phyloP scores from a whole-genome alignment of 2,329 filamentous ascomycete genomes.

The Pseudonectria buxi region DNA sequence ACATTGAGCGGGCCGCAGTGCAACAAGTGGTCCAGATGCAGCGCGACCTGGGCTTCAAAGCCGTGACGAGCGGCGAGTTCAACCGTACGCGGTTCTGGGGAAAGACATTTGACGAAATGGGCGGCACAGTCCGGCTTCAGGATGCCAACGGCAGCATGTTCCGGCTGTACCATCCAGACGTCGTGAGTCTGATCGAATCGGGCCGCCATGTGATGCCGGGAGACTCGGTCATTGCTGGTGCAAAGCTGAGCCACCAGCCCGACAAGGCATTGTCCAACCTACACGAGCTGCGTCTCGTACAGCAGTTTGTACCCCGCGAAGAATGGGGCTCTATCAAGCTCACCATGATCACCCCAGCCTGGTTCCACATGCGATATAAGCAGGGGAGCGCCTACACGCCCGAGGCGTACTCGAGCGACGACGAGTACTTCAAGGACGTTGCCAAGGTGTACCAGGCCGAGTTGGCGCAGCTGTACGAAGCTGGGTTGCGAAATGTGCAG shows the following conservation, averaged over 20 bases:
- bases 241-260: slow-evolving; percentile 39
- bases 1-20: slow-evolving; percentile 50
- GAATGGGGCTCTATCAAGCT: slow-evolving; percentile 47
- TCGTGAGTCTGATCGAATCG: slow-evolving; percentile 46
- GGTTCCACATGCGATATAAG: slow-evolving; percentile 23
- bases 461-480: slow-evolving; percentile 53
- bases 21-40: slow-evolving; percentile 59
- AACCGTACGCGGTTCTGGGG: slow-evolving; percentile 41
- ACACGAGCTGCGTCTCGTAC: slow-evolving; percentile 42
- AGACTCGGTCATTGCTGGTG: slow-evolving; percentile 46
- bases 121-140: slow-evolving; percentile 40
- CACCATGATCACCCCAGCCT: slow-evolving; percentile 48
- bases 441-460: slow-evolving; percentile 61
- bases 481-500: slow-evolving; percentile 59
- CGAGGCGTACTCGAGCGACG: slow-evolving; percentile 20
- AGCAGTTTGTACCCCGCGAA: slow-evolving; percentile 38
- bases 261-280: slow-evolving; percentile 39
- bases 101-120: slow-evolving; percentile 47
- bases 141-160: slow-evolving; percentile 47
- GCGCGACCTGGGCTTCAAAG: slow-evolving; percentile 57
- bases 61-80: slow-evolving; percentile 67
- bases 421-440: slow-evolving; percentile 58
- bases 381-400: slow-evolving; percentile 22
- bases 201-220: slow-evolving; percentile 50
- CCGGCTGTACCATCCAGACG: slow-evolving; percentile 48